A percentile compares a stretch with the other conserved stretches of the same genome.
Evolutionary conservation across 2,329 filamentous ascomycete species (phyloP).

Genomic region (Pezicula carpinea): DNA sequence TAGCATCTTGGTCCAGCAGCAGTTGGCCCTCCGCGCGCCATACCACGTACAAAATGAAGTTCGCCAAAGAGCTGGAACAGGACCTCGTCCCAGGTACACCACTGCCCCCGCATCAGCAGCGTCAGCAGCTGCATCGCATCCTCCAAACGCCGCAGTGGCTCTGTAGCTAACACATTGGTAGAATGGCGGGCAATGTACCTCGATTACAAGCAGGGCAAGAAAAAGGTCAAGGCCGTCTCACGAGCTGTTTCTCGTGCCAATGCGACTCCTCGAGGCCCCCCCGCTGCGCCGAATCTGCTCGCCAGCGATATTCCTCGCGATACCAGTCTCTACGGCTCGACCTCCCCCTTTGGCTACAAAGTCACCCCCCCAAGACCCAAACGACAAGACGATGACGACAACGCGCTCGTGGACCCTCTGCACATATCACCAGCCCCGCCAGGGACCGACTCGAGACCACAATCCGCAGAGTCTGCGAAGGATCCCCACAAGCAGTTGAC

Average conservation of each 20-base stretch:
- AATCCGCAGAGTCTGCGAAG: conserved; percentile 14
- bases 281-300: background rate
- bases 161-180: conserved; percentile 22
- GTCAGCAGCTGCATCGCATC: too few species aligned
- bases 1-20: too few species aligned
- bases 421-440: conserved; percentile 16
- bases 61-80: conserved; percentile 72
- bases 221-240: conserved; percentile 78
- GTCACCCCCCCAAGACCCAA: background rate
- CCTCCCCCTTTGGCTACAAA: conserved; percentile 10
- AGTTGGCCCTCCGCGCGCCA: too few species aligned
- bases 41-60: conserved; percentile 52
- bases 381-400: conserved; percentile 2
- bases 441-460: conserved; percentile 16
- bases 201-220: conserved; percentile 91
- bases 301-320: background rate
- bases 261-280: conserved; percentile 9
- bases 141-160: background rate
- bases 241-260: conserved; percentile 63
- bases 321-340: conserved; percentile 10
- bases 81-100: conserved; percentile 71
- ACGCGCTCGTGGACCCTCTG: conserved; percentile 10
- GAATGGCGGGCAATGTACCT: conserved; percentile 91
- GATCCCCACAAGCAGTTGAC: conserved; percentile 9
- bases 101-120: background rate